Evolutionary conservation across 163 green algal species (phyloP).

Genomic region (Chloroidium sp.): DNA sequence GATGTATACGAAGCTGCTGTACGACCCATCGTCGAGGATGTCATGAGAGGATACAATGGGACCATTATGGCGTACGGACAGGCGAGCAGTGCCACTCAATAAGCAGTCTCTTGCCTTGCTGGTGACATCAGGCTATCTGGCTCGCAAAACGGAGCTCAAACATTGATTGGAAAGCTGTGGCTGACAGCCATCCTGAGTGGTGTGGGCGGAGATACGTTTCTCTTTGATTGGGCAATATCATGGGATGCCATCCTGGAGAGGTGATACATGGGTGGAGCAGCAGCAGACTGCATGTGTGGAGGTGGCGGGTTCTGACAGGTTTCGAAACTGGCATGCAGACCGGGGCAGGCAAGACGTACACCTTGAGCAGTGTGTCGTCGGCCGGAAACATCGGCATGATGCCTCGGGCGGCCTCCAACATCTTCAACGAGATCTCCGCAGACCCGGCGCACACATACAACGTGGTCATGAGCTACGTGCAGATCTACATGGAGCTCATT

Average conservation of each 20-base stretch:
- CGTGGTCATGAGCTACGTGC: conserved; percentile 67
- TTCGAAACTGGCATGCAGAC: conserved; percentile 17
- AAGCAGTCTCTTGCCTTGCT: neutral
- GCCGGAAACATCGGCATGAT: conserved; percentile 70
- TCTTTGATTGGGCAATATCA: too few species aligned
- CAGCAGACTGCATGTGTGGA: too few species aligned
- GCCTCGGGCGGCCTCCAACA: conserved; percentile 53
- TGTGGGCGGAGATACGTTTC: too few species aligned
- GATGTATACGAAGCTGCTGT: conserved; percentile 67
- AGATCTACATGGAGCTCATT: conserved; percentile 87
- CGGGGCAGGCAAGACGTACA: conserved; percentile 76
- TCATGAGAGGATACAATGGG: conserved; percentile 67
- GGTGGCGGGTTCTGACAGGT: too few species aligned
- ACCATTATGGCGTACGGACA: conserved; percentile 68
- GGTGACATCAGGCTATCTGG: too few species aligned
- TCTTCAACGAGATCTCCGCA: conserved; percentile 52
- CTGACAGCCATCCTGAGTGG: too few species aligned
- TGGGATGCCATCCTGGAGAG: too few species aligned
- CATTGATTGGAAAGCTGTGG: too few species aligned
- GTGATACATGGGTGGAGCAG: too few species aligned
- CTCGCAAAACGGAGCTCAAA: too few species aligned
- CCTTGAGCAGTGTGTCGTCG: conserved; percentile 55
- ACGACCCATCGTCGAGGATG: conserved; percentile 57
- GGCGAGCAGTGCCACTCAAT: conserved; percentile 11
- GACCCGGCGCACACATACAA: conserved; percentile 51